Conservation (phyloP, 768 basidiomycete genomes). For the Podaxis mareebaensis region DNA sequence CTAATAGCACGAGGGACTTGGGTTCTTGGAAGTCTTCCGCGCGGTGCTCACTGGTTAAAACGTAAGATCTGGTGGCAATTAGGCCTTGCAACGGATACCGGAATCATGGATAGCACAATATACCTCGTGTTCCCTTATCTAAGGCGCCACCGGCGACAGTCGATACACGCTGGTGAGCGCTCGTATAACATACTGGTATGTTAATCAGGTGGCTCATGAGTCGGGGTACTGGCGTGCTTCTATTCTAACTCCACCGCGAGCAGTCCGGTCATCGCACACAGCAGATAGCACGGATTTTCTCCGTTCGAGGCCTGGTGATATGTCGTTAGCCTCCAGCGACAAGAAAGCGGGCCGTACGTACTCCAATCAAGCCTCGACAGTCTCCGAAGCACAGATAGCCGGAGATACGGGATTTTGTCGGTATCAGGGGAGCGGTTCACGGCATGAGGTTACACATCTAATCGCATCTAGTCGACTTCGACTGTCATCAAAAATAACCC, state of each 20-base stretch:
- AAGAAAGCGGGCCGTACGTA: background rate
- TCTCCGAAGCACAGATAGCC: background rate
- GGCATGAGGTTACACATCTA: background rate
- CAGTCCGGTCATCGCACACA: constrained; percentile 1
- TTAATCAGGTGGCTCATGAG: background rate
- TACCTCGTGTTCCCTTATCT: background rate
- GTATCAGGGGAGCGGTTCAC: background rate
- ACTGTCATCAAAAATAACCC: background rate
- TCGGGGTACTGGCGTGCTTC: background rate
- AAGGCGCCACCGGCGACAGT: background rate
- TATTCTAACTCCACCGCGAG: background rate
- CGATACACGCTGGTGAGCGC: background rate
- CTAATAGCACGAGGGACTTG: too few species aligned
- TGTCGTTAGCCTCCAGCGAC: background rate
- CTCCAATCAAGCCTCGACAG: constrained; percentile 5
- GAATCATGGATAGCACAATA: background rate
- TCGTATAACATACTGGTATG: background rate
- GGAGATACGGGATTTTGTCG: constrained; percentile 12
- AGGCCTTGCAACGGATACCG: too few species aligned
- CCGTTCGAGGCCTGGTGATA: background rate
- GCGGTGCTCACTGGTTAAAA: too few species aligned
- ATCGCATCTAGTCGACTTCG: background rate
- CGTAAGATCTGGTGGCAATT: too few species aligned
- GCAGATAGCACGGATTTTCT: background rate
- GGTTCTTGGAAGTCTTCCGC: too few species aligned